Evolutionary conservation across 2,329 filamentous ascomycete genomes (phyloP).

Genomic region (Talaromyces sp.): DNA sequence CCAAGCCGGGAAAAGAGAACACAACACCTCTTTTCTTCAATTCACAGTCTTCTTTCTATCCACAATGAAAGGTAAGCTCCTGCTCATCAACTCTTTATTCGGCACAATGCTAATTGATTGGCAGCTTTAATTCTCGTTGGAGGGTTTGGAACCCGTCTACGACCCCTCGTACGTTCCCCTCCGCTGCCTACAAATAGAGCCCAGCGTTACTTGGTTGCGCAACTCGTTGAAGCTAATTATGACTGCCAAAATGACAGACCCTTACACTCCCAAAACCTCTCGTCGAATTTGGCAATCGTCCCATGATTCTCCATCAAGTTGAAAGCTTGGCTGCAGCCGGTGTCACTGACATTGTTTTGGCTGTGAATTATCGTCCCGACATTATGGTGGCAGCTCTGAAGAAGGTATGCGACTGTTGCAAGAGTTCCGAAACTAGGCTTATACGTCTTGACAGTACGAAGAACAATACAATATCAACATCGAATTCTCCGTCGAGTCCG

Average conservation of each 20-base stretch:
- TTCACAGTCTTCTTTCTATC: neutral
- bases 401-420: slow-evolving; percentile 56
- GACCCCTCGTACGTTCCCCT: slow-evolving; percentile 72
- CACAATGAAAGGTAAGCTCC: slow-evolving; percentile 46
- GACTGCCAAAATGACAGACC: slow-evolving; percentile 59
- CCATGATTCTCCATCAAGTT: slow-evolving; percentile 98
- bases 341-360: slow-evolving; percentile 95
- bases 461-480: slow-evolving; percentile 90
- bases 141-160: slow-evolving; percentile 96
- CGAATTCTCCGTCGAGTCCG: slow-evolving; percentile 93
- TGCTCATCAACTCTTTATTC: neutral
- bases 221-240: slow-evolving; percentile 7
- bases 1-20: neutral
- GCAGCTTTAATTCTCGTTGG: slow-evolving; percentile 96
- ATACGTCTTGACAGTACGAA: slow-evolving; percentile 63
- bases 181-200: slow-evolving; percentile 5
- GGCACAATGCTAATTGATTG: slow-evolving; percentile 3
- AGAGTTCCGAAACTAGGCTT: neutral
- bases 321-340: slow-evolving; percentile 89
- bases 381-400: slow-evolving; percentile 92
- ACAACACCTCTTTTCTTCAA: neutral
- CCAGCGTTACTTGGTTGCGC: slow-evolving; percentile 11
- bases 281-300: slow-evolving; percentile 97
- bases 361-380: slow-evolving; percentile 98
- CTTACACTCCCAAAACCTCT: slow-evolving; percentile 95